phyloP scores from a whole-genome alignment of 306 rosid genomes.

The Argentina anserina region DNA sequence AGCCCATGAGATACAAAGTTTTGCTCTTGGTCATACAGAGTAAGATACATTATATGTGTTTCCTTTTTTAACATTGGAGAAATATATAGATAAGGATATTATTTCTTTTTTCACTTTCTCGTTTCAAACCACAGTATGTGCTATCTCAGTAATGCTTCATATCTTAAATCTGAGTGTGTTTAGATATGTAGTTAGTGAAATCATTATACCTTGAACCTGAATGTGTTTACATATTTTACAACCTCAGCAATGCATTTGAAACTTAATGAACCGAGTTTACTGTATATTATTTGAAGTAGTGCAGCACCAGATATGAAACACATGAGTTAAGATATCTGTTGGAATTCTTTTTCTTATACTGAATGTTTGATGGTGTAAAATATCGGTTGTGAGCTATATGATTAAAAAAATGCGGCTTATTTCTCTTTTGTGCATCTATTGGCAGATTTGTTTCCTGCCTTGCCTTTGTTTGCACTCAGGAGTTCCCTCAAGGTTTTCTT shows the following conservation, averaged over 20 bases:
- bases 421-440: conserved; percentile 15
- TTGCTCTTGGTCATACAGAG: conserved; percentile 95
- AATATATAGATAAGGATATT: neutral
- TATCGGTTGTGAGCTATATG: neutral
- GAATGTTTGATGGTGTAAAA: neutral
- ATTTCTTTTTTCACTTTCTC: neutral
- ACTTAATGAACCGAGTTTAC: neutral
- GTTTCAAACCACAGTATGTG: neutral
- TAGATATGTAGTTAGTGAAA: neutral
- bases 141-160: neutral
- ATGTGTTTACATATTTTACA: neutral
- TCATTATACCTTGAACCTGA: neutral
- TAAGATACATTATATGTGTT: conserved; percentile 29
- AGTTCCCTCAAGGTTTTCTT: conserved; percentile 57
- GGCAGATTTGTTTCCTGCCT: conserved; percentile 82
- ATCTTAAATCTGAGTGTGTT: neutral
- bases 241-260: neutral
- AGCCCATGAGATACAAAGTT: conserved; percentile 85
- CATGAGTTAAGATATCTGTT: neutral
- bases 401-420: neutral
- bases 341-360: neutral
- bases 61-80: neutral
- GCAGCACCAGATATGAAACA: neutral
- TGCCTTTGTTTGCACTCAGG: conserved; percentile 54
- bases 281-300: neutral